phyloP scores from a whole-genome alignment of 2,329 filamentous ascomycete genomes.

The Botrytis porri region DNA sequence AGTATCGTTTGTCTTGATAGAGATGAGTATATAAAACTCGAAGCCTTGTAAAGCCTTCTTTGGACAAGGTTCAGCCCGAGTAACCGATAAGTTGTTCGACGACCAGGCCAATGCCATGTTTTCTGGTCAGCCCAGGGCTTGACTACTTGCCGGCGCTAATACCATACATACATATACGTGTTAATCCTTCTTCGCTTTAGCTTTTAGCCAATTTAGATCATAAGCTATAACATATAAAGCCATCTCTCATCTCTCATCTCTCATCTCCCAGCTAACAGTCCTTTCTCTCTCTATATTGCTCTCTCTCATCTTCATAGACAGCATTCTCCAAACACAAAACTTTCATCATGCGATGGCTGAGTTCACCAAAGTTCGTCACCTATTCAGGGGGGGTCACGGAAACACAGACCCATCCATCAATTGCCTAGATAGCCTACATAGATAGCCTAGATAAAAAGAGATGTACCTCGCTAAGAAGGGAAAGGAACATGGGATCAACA shows the following conservation, averaged over 20 bases:
- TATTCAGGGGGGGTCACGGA: neutral
- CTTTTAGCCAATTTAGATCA: neutral
- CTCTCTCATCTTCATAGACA: neutral
- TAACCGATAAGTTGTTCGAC: neutral
- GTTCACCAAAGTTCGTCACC: neutral
- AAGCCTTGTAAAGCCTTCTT: neutral
- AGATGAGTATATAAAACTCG: neutral
- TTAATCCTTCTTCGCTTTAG: neutral
- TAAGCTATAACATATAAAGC: neutral
- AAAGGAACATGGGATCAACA: neutral
- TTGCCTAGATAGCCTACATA: neutral
- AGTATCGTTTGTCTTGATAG: neutral
- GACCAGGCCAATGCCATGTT: neutral
- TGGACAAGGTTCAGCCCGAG: neutral
- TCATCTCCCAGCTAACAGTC: neutral
- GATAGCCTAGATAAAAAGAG: neutral
- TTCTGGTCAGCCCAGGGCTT: conserved; percentile 2
- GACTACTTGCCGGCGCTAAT: conserved; percentile 8
- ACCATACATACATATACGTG: neutral
- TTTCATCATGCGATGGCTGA: neutral
- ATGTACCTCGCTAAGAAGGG: neutral
- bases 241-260: neutral
- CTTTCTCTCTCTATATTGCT: neutral
- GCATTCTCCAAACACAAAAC: neutral
- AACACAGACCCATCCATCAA: neutral